A percentile compares a stretch with the other conserved stretches of the same genome.
phyloP scores from a whole-genome alignment of 116 monocot genomes.

The Cymodocea nodosa region DNA sequence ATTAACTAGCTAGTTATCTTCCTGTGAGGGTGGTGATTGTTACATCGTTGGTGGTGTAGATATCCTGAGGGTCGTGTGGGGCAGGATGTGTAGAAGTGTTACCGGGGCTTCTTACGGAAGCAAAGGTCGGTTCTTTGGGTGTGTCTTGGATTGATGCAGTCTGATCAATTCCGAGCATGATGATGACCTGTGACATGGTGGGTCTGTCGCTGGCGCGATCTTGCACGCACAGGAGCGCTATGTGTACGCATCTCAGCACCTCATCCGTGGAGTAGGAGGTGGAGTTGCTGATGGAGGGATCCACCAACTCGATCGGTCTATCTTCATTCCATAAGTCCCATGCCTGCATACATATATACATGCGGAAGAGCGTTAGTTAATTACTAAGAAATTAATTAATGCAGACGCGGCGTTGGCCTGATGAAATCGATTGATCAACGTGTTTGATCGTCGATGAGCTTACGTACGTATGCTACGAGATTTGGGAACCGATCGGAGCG shows the following conservation, averaged over 20 bases:
- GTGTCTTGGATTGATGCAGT: not conserved
- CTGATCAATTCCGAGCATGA: slow-evolving; percentile 11
- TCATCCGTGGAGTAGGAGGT: not conserved
- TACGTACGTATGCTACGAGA: slow-evolving; percentile 32
- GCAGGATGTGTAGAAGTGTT: not conserved
- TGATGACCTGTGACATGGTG: slow-evolving; percentile 7
- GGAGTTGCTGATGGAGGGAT: slow-evolving; percentile 5
- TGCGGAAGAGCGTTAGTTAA: no score
- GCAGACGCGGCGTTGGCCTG: no score
- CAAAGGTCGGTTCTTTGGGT: slow-evolving; percentile 13
- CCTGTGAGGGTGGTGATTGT: slow-evolving; percentile 10
- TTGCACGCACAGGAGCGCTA: slow-evolving; percentile 17
- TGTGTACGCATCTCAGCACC: slow-evolving; percentile 15
- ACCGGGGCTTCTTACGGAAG: not conserved
- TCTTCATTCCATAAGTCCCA: slow-evolving; percentile 15
- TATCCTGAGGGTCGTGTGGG: not conserved
- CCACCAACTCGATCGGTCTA: slow-evolving; percentile 1
- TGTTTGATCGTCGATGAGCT: slow-evolving; percentile 3
- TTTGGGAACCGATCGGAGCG: slow-evolving; percentile 8
- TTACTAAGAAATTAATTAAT: not conserved
- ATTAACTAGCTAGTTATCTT: no score
- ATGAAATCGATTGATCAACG: no score
- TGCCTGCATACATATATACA: slow-evolving; percentile 4
- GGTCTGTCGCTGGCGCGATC: slow-evolving; percentile 15
- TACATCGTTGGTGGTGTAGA: slow-evolving; percentile 3